Percentiles rank a stretch among this genome's conserved stretches.
Conservation (phyloP, 345 rosid genomes). For the Streptanthus diversifolius region DNA sequence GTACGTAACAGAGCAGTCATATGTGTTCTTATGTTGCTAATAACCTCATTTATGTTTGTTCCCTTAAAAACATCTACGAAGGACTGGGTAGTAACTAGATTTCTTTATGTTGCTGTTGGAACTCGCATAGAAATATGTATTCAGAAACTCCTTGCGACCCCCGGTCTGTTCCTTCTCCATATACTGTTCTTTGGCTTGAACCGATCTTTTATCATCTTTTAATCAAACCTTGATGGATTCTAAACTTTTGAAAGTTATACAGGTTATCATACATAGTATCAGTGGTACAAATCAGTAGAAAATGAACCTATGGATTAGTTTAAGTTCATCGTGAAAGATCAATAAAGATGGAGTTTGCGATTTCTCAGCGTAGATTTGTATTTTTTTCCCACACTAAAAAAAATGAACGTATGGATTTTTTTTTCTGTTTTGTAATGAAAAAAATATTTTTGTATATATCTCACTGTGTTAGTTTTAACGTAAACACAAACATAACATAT, state of each 20-base stretch:
- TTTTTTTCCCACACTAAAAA: no score
- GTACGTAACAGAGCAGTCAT: slow-evolving; percentile 59
- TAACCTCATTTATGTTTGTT: slow-evolving; percentile 62
- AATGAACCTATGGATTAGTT: no score
- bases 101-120: slow-evolving; percentile 85
- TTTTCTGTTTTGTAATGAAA: background rate
- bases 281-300: no score
- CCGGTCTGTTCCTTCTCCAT: slow-evolving; percentile 62
- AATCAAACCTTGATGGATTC: no score
- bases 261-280: no score
- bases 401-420: no score
- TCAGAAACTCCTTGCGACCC: slow-evolving; percentile 75
- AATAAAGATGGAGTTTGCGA: no score
- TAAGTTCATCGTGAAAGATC: no score
- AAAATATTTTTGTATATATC: background rate
- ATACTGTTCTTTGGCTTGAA: no score
- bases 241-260: no score
- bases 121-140: slow-evolving; percentile 78
- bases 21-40: slow-evolving; percentile 54
- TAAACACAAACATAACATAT: background rate
- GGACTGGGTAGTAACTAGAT: slow-evolving; percentile 61
- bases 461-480: background rate
- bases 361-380: no score
- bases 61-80: slow-evolving; percentile 80
- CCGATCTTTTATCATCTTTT: no score